These are phyloP conservation scores for Cryphonectria radicalis DNA, from an alignment of 2,329 filamentous ascomycete species.

Conservation along the genomic window DNA sequence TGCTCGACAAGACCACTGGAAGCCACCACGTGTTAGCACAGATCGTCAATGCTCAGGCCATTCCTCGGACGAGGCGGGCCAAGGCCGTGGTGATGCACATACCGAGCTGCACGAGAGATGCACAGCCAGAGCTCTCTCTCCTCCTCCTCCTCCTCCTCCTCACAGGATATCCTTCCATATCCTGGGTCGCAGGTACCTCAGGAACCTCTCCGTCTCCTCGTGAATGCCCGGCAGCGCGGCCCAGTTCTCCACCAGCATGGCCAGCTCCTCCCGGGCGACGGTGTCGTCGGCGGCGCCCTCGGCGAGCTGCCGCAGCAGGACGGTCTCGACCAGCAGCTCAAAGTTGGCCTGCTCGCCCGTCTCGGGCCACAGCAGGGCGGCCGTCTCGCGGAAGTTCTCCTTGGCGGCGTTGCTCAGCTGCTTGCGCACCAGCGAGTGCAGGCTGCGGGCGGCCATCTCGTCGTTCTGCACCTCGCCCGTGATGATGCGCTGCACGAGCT, in stretches of 20 bases:
- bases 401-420: constrained; percentile 28
- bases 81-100: not conserved
- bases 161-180: constrained; percentile 23
- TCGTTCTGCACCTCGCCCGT: constrained; percentile 36
- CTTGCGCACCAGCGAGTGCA: constrained; percentile 29
- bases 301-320: constrained; percentile 25
- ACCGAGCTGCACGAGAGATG: not conserved
- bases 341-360: constrained; percentile 30
- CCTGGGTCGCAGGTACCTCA: constrained; percentile 26
- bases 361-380: constrained; percentile 27
- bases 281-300: constrained; percentile 23
- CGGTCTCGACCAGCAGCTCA: constrained; percentile 29
- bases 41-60: not conserved
- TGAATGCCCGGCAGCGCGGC: constrained; percentile 24
- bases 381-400: constrained; percentile 28
- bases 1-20: not conserved
- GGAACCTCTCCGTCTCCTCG: constrained; percentile 25
- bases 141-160: not conserved
- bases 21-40: not conserved
- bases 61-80: not conserved
- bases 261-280: constrained; percentile 27
- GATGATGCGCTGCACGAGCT: constrained; percentile 34
- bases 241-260: constrained; percentile 27
- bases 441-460: constrained; percentile 30
- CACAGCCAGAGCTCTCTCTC: not conserved